A percentile compares a stretch with the other conserved stretches of the same genome.
Evolutionary conservation across 2,329 filamentous ascomycete genomes (phyloP).

Genomic region (Colletotrichum acutatum): DNA sequence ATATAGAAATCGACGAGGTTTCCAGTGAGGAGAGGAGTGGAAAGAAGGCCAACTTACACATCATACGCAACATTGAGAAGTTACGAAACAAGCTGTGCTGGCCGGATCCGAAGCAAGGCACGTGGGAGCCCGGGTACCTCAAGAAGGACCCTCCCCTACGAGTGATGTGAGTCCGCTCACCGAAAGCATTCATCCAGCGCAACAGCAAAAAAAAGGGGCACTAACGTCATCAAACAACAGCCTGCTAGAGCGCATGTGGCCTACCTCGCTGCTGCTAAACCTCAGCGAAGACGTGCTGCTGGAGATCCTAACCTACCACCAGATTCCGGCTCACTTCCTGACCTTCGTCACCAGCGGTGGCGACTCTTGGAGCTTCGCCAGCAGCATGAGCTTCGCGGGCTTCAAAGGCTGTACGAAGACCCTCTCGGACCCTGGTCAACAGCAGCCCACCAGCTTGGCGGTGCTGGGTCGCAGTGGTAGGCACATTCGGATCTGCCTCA

Average conservation of each 20-base stretch:
- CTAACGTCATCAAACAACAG: not conserved
- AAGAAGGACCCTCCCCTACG: slow-evolving; percentile 10
- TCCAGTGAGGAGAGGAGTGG: not conserved
- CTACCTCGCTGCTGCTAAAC: slow-evolving; percentile 17
- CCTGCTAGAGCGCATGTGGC: slow-evolving; percentile 14
- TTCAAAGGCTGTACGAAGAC: not conserved
- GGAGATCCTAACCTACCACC: slow-evolving; percentile 24
- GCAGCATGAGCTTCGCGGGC: slow-evolving; percentile 15
- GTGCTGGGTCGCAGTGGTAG: slow-evolving; percentile 17
- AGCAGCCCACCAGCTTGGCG: not conserved
- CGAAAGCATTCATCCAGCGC: not conserved
- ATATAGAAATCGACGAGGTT: not conserved
- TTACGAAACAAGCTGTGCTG: slow-evolving; percentile 16
- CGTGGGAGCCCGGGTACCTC: not conserved
- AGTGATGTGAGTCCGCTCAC: slow-evolving; percentile 5
- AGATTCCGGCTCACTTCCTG: slow-evolving; percentile 10
- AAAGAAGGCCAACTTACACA: not conserved
- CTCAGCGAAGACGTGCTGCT: slow-evolving; percentile 16
- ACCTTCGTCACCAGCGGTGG: slow-evolving; percentile 12
- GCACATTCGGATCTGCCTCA: slow-evolving; percentile 19
- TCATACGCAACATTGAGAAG: not conserved
- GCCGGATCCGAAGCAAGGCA: not conserved
- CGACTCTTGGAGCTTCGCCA: slow-evolving; percentile 19
- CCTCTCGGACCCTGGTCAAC: not conserved
- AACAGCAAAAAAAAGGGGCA: no score